Evolutionary conservation across 768 basidiomycete genomes (phyloP), one percentile per base, ranked within the genome.

Genomic region (Serendipita sp.): DNA sequence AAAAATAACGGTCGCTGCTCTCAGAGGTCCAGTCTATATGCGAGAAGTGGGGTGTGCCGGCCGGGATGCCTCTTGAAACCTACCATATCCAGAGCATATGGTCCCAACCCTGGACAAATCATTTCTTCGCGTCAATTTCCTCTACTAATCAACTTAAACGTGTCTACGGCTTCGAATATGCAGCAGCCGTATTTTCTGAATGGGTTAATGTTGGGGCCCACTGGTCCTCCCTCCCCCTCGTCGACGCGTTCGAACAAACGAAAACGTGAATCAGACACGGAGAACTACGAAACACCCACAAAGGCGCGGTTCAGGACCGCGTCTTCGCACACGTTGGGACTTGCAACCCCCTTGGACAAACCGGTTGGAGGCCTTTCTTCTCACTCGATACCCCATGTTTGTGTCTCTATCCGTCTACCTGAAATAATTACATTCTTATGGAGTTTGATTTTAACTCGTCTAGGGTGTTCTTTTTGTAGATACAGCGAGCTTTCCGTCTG

Each of bases 231-330:
- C 10, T 60, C 56, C 10, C 56, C 56, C 16, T 28, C 56, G 28
- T 28, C 56, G 56, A 60, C 56, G 56, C 56, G 56, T 60, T 37
- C 34, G 24, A 60, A 60, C 24, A 60, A 60, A 32, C 56, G 56
- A 32, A 60, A 60, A 37, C 56, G 56, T 4, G 56, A 60, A n/a
- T 24, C 24, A 28, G 56, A 32, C 24, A 35, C 24, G 35, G 56
- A 38, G 35, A 35, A 60, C n/a, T 24, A 24, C 16, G 16, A 24
- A 32, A 60, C 56, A 3, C 56, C 56, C 8, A 60, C 56, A 32
- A 60, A 60, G 35, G 35, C 56, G 56, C 56, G 56, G 16, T 35
- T 37, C 7, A 24, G 56, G 24, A 30, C 34, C 56, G 56, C 35
- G 56, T 51, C 48, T 51, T 18, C n/a, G 8, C 48, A 51, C n/a